These are phyloP conservation scores for Penicillium sp. DNA, from an alignment of 2,329 filamentous ascomycete genomes.

Conservation along the genomic window DNA sequence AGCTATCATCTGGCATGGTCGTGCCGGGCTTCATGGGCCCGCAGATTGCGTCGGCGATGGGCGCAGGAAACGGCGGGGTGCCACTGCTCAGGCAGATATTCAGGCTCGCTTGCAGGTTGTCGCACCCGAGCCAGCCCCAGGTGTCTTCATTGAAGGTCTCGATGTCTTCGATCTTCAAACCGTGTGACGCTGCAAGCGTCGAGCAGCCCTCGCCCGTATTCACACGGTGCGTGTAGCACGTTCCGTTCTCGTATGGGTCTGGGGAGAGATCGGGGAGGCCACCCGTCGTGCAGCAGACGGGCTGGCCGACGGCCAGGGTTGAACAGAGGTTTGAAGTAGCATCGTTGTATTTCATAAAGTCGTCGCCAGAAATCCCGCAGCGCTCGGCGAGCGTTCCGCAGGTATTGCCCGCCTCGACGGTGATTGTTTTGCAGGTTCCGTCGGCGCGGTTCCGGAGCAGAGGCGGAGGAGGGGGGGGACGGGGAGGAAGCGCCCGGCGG, in stretches of 20 bases:
- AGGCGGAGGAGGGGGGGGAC: too few relatives aligned
- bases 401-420: neutral
- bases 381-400: neutral
- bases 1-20: slow-evolving; percentile 27
- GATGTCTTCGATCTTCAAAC: slow-evolving; percentile 44
- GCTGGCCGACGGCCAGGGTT: slow-evolving; percentile 30
- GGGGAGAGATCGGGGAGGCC: slow-evolving; percentile 34
- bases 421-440: neutral
- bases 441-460: too few relatives aligned
- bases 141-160: slow-evolving; percentile 44
- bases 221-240: slow-evolving; percentile 44
- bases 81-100: slow-evolving; percentile 50
- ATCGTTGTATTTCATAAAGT: neutral
- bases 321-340: slow-evolving; percentile 12
- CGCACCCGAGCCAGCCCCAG: slow-evolving; percentile 52
- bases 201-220: slow-evolving; percentile 39
- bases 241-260: slow-evolving; percentile 43
- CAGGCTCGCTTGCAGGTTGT: slow-evolving; percentile 32
- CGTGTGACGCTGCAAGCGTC: slow-evolving; percentile 31
- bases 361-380: neutral
- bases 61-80: slow-evolving; percentile 45
- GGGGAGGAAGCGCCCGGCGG: neutral
- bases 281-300: slow-evolving; percentile 29
- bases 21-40: slow-evolving; percentile 52
- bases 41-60: slow-evolving; percentile 46